Evolutionary conservation across 805 yeast species (phyloP), one percentile per base, ranked within the genome.

Genomic region (Debaryomyces tyrocola): DNA sequence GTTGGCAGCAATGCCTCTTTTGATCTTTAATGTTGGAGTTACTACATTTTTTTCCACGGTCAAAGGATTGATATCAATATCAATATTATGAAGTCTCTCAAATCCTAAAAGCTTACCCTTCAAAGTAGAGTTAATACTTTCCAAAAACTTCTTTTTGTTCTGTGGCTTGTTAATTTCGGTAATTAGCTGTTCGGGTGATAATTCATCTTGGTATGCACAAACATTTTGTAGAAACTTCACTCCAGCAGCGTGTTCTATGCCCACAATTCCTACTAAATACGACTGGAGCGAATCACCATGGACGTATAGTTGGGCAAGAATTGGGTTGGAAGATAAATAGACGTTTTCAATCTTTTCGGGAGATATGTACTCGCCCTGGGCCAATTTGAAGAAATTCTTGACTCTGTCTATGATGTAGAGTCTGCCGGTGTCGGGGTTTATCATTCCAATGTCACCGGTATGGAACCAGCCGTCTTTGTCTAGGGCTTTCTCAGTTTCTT

Each of bases 311-410:
- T 84, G 90, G 3, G 76, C 58, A n/a, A 82, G 57, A 2, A 63
- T 37, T 1, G 85, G 75, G 54, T 78, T 75, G 24, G 73, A 67
- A 0, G 85, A 71, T 31, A 82, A 60, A 60, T 85, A 85, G n/a
- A 69, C 64, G 57, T 82, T 84, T 59, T 86, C 91, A 54, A 86
- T 80, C 63, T 80, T 84, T 57, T 86, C 94, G 14, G 90, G 87
- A 0, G 90, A 85, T 46, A 86, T 78, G 62, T 85, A 86, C 65
- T 71, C 77, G 44, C 77, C 77, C 51, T 72, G 76, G 7, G 75
- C 60, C 52, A 71, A 65, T 52, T 86, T 86, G 74, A 85, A 86
- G 67, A 86, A 85, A 67, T 86, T 86, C 70, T 86, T 86, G 35
- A 85, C 89, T 49, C 94, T 74, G 58, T 86, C 94, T 54, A 86